Conservation (phyloP, 2,329 filamentous ascomycete species). For the Cryphonectria naterciae region DNA sequence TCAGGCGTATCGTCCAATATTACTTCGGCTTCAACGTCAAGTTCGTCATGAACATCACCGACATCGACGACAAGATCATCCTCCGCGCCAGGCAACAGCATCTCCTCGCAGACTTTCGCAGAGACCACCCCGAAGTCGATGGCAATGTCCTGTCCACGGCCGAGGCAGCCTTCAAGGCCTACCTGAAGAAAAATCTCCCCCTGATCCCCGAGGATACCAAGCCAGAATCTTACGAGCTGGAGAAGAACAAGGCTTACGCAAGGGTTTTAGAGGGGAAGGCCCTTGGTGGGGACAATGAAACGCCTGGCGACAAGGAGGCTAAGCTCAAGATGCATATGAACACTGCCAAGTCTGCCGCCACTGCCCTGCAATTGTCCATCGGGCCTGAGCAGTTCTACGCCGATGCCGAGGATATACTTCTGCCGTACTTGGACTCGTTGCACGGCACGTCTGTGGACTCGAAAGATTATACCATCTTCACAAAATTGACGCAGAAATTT, state of each 20-base stretch:
- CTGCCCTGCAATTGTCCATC: constrained; percentile 47
- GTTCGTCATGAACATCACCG: constrained; percentile 94
- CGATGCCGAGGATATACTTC: constrained; percentile 67
- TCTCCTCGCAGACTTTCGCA: constrained; percentile 59
- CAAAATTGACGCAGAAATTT: constrained; percentile 81
- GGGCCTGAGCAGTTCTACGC: constrained; percentile 49
- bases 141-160: constrained; percentile 34
- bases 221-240: constrained; percentile 50
- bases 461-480: constrained; percentile 75
- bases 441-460: constrained; percentile 67
- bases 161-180: constrained; percentile 57
- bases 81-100: constrained; percentile 63
- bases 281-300: constrained; percentile 56
- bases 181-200: constrained; percentile 59
- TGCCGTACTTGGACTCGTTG: constrained; percentile 79
- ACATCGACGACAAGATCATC: constrained; percentile 74
- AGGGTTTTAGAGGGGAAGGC: constrained; percentile 59
- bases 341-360: constrained; percentile 57
- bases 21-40: constrained; percentile 83
- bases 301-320: constrained; percentile 76
- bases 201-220: constrained; percentile 48
- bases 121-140: constrained; percentile 53
- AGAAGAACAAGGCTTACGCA: constrained; percentile 55
- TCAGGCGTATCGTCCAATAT: constrained; percentile 78
- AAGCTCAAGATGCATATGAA: constrained; percentile 90